Evolutionary conservation across 768 basidiomycete species (phyloP), one percentile per base, ranked within the genome.

Genomic region (Rhizopogon rudus): DNA sequence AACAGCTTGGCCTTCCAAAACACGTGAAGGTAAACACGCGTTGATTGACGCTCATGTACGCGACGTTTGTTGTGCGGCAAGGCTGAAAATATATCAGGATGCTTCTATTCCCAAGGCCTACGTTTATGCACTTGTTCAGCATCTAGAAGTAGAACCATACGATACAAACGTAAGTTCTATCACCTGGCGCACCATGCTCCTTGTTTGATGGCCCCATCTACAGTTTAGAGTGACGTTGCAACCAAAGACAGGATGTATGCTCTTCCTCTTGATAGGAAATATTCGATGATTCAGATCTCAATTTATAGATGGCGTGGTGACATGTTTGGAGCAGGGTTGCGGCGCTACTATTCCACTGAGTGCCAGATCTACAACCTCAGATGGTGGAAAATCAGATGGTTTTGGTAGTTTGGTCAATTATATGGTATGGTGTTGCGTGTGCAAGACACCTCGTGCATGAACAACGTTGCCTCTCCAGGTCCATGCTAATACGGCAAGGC

Each of bases 271-370:
- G 40, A 51, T 59, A 52, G 16, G 40, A 45, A 12, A 6, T 35
- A 28, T 53, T 51, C 33, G 49, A 29, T 59, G 44, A 55, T 46
- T 52, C 42, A 28, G 13, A 39, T 28, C 17, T 41, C 50, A 37
- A 12, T 3, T 42, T 44, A 50, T 40, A 83, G 81, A 66, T 60
- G 81, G 80, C 17, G 56, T 58, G 16, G 62, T 77, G 16, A 69
- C 65, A 7, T 82, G 81, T 56, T 63, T 78, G n/a, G 78, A 82
- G 62, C 60, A 70, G n/a, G 74, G 73, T 6, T 83, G 81, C 61
- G 61, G 71, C 20, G 48, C 39, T 42, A 51, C 64, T 14, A 71
- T 82, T 28, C 46, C 65, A 3, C 68, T 82, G 37, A 58, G 56
- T 5, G 56, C 59, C 37, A 71, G 71, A 50, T 44, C 60, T 16